Base-by-base conservation (phyloP, 2,329 filamentous ascomycete species). In the Penicillium sp. region DNA sequence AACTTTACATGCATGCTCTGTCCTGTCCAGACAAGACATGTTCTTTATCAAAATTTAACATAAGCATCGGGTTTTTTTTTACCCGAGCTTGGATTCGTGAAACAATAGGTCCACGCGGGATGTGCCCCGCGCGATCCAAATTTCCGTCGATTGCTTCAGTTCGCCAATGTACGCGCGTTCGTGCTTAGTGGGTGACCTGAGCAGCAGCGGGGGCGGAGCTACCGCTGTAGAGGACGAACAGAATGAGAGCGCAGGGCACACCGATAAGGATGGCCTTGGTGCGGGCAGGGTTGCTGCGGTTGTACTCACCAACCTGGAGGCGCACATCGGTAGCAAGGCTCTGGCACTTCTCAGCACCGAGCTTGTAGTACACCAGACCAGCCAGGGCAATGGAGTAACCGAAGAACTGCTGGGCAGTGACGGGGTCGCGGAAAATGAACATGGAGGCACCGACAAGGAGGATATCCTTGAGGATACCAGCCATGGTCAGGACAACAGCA, bases 381-480 rank as follows among this genome's bases (percentile, higher is more conserved):
- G 75, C 79, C 33, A 86, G 81, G 42, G 90, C 89, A 68, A 92
- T 84, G 69, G 80, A 77, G 80, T 93, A 93, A 64, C 90, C 90
- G 70, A 91, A 79, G 66, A 85, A 83, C 76, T 94, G 90, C 58
- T 91, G 81, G 31, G 78, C 71, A 23, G 86, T 82, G 69, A 93
- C 87, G 48, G 84, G 81, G 57, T 89, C 90, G 62, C 81, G 80
- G 86, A 89, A 93, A 71, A 93, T 87, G 68, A 90, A 71, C 74
- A 93, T 88, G 56, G 88, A 90, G 55, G 85, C 82, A 60, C 83
- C 79, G 63, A 93, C 89, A 54, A 94, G 86, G 56, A 93, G 84
- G 61, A 93, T 91, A 71, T 91, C 89, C 77, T 93, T 93, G 69
- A 93, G 84, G 62, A 93, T 90, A 71, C 90, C 89, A 57, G 87